Evolutionary conservation across 2,329 filamentous ascomycete genomes (phyloP), one percentile per base, ranked within the genome.

Genomic region (Aspergillus jensenii): DNA sequence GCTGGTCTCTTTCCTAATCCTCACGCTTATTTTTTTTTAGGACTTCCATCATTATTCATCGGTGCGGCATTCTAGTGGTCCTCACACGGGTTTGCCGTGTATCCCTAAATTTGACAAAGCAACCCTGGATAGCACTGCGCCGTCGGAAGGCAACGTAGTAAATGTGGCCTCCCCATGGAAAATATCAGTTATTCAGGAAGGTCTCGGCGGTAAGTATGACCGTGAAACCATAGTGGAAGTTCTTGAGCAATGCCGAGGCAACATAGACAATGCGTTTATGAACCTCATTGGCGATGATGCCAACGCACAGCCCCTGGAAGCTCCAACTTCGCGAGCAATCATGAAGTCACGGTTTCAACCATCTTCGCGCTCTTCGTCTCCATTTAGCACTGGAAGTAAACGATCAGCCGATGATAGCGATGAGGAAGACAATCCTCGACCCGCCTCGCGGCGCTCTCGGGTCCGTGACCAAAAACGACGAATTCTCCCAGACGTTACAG

Each of bases 31-130:
- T 66, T 37, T 15, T 21, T 54, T 63, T 35, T 68, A 87, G 83
- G 79, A 76, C 46, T 88, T 84, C 77, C 81, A 88, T 67, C 87
- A 89, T 68, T 89, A 87, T 72, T 88, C 85, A 4, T 88, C 86
- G 0, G 83, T 89, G 62, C 81, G 86, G 55, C 84, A 85, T 65
- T 72, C 83, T 46, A 72, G 82, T 60, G 85, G 85, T 6, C 84
- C 84, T 7, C 84, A 86, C 68, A 78, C 75, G 31, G 86, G 85
- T 48, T 74, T 77, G 35, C 84, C 84, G 11, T 68, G 78, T 19
- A 79, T 86, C 37, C 61, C 66, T 27, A 63, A 68, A 52, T 53
- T 55, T 7, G 50, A 54, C 8, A 58, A 59, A 51, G 37, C 17
- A 9, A 44, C 52, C 23, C 45, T 62, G 6, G 59, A 61, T 17